These are phyloP conservation scores for Colletotrichum sp. DNA, from an alignment of 2,329 filamentous ascomycete genomes.

Conservation along the genomic window DNA sequence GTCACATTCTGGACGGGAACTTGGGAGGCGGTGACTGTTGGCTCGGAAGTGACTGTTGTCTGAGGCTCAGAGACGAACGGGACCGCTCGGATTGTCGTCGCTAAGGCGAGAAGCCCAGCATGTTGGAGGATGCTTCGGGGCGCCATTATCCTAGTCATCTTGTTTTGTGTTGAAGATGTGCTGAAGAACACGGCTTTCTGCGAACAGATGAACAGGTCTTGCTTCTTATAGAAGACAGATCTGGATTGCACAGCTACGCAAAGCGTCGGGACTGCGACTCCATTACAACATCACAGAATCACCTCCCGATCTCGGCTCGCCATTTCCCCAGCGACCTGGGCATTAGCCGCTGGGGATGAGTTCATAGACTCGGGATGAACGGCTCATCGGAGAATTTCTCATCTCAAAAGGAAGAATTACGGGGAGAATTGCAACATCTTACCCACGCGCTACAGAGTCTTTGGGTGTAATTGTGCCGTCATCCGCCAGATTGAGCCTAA, in stretches of 20 bases:
- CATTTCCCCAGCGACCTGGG: not conserved
- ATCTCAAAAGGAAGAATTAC: not conserved
- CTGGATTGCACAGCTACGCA: not conserved
- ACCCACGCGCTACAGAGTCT: not conserved
- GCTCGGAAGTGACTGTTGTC: slow-evolving; percentile 37
- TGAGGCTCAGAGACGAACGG: slow-evolving; percentile 38
- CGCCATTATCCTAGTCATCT: not conserved
- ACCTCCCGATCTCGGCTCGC: not conserved
- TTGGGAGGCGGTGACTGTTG: slow-evolving; percentile 26
- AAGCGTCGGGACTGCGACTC: not conserved
- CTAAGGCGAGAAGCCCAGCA: slow-evolving; percentile 24
- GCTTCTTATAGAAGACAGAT: not conserved
- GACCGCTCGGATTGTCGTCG: slow-evolving; percentile 26
- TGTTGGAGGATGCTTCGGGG: not conserved
- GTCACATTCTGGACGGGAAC: slow-evolving; percentile 60
- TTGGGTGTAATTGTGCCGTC: slow-evolving; percentile 18
- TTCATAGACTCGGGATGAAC: slow-evolving; percentile 3
- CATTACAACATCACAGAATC: not conserved
- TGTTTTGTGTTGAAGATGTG: not conserved
- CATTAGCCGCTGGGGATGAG: not conserved
- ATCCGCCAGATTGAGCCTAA: not conserved
- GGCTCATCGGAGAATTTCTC: not conserved
- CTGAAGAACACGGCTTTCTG: fast-evolving
- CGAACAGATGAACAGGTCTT: not conserved
- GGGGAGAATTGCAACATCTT: not conserved